phyloP scores from a whole-genome alignment of 257 asterid species.

The Vinca minor region DNA sequence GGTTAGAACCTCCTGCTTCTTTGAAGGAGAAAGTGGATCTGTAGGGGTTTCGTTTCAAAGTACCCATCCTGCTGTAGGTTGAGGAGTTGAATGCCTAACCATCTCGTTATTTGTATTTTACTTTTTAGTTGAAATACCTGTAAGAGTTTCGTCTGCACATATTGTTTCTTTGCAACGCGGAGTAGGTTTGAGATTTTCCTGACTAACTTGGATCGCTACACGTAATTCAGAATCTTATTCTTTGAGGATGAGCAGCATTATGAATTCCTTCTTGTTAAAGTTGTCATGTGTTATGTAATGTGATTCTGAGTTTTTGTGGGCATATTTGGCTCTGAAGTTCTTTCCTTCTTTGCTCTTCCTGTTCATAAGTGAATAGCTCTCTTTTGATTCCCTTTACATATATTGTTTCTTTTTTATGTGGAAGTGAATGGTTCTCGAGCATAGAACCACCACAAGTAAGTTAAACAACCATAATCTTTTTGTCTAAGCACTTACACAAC shows the following conservation, averaged over 20 bases:
- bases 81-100: neutral
- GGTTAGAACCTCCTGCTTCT: neutral
- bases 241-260: neutral
- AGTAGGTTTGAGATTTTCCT: neutral
- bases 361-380: too few species aligned
- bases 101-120: neutral
- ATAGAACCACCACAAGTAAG: too few species aligned
- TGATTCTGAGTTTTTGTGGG: too few species aligned
- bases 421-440: too few species aligned
- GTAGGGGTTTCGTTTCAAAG: neutral
- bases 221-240: neutral
- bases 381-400: too few species aligned
- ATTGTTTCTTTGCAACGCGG: neutral
- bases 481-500: too few species aligned
- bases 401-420: too few species aligned
- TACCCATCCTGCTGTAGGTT: neutral
- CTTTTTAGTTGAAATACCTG: neutral
- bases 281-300: neutral
- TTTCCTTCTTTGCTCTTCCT: too few species aligned
- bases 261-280: neutral
- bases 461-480: too few species aligned
- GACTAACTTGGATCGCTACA: neutral
- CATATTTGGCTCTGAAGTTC: too few species aligned
- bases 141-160: neutral
- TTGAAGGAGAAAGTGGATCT: slow-evolving; percentile 2